These are phyloP conservation scores for Macaranga tanarius DNA, from an alignment of 441 rosid species.

Conservation along the genomic window DNA sequence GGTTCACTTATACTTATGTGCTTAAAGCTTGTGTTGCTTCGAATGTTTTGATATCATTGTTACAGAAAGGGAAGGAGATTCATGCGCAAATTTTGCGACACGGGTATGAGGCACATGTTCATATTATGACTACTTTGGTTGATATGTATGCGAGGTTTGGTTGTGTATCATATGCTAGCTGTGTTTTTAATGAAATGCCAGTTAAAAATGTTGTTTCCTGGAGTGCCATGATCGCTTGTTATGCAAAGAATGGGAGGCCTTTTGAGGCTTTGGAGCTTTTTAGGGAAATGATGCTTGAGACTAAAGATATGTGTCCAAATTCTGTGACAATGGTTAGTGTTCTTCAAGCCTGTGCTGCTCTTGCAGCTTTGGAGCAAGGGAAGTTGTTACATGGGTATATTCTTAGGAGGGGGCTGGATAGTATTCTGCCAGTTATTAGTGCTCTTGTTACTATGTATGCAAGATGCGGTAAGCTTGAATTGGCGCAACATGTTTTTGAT, in stretches of 20 bases:
- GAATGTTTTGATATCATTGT: conserved; percentile 36
- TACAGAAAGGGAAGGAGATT: conserved; percentile 71
- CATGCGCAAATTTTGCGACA: conserved; percentile 65
- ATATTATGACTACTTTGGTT: conserved; percentile 82
- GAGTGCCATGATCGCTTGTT: conserved; percentile 50
- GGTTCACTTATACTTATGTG: conserved; percentile 77
- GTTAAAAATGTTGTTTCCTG: conserved; percentile 45
- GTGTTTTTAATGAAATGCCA: conserved; percentile 41
- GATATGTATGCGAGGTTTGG: conserved; percentile 85
- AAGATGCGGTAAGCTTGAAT: conserved; percentile 44
- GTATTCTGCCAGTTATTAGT: conserved; percentile 37
- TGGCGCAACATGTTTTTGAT: conserved; percentile 37
- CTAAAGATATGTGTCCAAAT: conserved; percentile 37
- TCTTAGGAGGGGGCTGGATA: conserved; percentile 31
- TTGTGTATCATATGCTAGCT: conserved; percentile 52
- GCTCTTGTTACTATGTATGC: conserved; percentile 48
- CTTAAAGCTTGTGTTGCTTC: conserved; percentile 83
- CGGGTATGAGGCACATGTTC: conserved; percentile 58
- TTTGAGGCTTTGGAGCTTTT: conserved; percentile 45
- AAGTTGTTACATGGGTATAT: conserved; percentile 47
- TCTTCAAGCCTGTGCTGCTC: conserved; percentile 50
- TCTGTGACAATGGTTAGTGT: conserved; percentile 46
- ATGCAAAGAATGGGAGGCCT: conserved; percentile 35
- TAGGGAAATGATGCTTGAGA: conserved; percentile 40
- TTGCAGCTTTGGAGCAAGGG: conserved; percentile 46